Base-by-base conservation (phyloP, 192 early-diverging fungal genomes). In the Spizellomyces punctatus region DNA sequence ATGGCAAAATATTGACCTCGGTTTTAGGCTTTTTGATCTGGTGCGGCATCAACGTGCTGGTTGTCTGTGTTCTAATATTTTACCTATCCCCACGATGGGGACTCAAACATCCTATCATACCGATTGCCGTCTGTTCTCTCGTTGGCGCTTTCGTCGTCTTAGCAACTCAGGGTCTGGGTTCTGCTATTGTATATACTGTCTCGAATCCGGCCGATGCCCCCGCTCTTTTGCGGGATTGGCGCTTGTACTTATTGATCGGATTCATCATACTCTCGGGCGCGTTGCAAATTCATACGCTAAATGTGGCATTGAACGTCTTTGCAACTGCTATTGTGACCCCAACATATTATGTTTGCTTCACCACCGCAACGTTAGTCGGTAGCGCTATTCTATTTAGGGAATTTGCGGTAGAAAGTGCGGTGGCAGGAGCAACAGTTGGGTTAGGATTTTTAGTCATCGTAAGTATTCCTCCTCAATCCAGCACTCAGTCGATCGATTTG, bases 271-370 rank as follows among this genome's bases (percentile, higher is more conserved):
- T 72, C 27, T 81, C 79, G 7, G 80, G 82, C 8, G 59, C 89
- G 16, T 77, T 82, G 0, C 89, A 92, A 69, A 85, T 92, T 73
- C 80, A 90, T 71, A 90, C 84, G 63, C 81, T 91, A 17, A 92
- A 92, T 80, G 87, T 88, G 74, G 86, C 91, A 2, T 79, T 92
- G 46, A 87, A 91, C 58, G 62, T 79, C 47, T 92, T 90, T 80
- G 85, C 84, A 42, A 89, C 90, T 6, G 88, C 90, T 41, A 81
- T 91, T 64, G 89, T 91, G 47, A 92, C 90, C 10, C 91, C 91
- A 0, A 82, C 91, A 5, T 90, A 91, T 74, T 92, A 91, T 73
- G 91, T 92, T 8, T 86, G 84, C 49, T 92, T 92, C 71, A 89
- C 91, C 0, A 85, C 87, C 43, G 78, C 86, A 3, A 91, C 91